Evolutionary conservation across 805 yeast species (phyloP), one percentile per base, ranked within the genome.

Genomic region (Yamadazyma nakazawae): DNA sequence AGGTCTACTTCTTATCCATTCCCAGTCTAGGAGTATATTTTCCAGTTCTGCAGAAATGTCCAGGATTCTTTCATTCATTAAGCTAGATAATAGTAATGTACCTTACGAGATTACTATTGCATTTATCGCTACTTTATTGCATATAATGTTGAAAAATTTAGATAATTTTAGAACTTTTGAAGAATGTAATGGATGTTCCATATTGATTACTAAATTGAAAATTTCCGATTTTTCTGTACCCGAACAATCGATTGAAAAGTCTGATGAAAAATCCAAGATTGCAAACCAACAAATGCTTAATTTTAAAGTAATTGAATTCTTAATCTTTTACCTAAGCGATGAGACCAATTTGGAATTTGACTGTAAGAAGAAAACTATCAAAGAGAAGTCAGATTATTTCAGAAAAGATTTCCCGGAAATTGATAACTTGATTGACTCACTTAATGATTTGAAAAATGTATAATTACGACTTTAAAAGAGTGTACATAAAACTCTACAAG

Each of bases 281-380:
- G 44, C 48, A 18, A 54, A 51, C 34, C 68, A 66, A 49, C 81
- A 81, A 54, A 74, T 74, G 30, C 75, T 84, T 12, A 82, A 82
- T 54, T 77, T 83, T 52, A 80, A 82, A 54, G 74, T 82, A 11
- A 71, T 85, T 41, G 91, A 85, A 63, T 85, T 85, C 59, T 64
- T 85, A 43, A 78, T 85, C 46, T 82, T 84, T 58, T 85, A 85
- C 56, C 63, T 85, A 46, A 72, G 80, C 8, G 89, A 88, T 11
- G 92, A 84, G 60, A 30, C 45, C 3, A 43, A 40, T 5, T 28
- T 45, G 14, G 19, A 28, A 3, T 34, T 30, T 6, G 40, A 43
- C 11, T 42, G 42, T 3, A 46, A 42, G 3, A 47, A 41, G 5
- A 54, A 46, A 34, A 37, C 61, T 8, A 40, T 64, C 1, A 42